Evolutionary conservation across 768 basidiomycete species (phyloP), one percentile per base, ranked within the genome.

Genomic region (Leccinum subgranulosum): DNA sequence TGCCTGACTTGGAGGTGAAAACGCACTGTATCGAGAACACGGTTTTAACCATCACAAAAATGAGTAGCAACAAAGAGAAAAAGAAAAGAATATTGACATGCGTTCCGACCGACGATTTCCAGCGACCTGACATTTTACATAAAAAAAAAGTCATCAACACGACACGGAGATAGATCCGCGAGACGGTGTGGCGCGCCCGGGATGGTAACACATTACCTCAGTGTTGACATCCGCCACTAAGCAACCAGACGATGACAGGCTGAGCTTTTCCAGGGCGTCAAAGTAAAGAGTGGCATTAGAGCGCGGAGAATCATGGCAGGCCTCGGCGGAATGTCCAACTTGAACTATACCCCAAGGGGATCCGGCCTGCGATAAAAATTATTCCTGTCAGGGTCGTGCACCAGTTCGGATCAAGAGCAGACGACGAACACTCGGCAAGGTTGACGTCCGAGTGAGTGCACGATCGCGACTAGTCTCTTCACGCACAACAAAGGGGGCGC

Each of bases 231-330:
- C 56, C 25, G 51, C 49, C 27, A 55, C 29, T 31, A 53, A 57
- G 48, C 23, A 53, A 1, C 58, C 57, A 45, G 23, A 54, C 8
- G 57, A 59, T 9, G n/a, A 19, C 6, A 27, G 12, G 51, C 56
- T 55, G 12, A 63, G 15, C 17, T 55, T 53, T 12, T 68, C 68
- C 31, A 70, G 6, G 19, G 66, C 62, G 25, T 66, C 62, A 55
- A 66, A 70, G 54, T 70, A 68, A n/a, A 70, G 31, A 0, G 68
- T 70, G 27, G 43, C 52, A 14, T 56, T 50, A 1, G 69, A 67
- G 19, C 15, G 23, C 4, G 59, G 50, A 23, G 54, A 60, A 47
- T 52, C 56, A 2, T 45, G 31, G 17, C 17, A 15, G 3, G 54
- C 34, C 29, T 29, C 29, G 39, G 21, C 54, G 43, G 21, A 59